Evolutionary conservation across 2,329 filamentous ascomycete species (phyloP).

Genomic region (Ophiostoma piceae): DNA sequence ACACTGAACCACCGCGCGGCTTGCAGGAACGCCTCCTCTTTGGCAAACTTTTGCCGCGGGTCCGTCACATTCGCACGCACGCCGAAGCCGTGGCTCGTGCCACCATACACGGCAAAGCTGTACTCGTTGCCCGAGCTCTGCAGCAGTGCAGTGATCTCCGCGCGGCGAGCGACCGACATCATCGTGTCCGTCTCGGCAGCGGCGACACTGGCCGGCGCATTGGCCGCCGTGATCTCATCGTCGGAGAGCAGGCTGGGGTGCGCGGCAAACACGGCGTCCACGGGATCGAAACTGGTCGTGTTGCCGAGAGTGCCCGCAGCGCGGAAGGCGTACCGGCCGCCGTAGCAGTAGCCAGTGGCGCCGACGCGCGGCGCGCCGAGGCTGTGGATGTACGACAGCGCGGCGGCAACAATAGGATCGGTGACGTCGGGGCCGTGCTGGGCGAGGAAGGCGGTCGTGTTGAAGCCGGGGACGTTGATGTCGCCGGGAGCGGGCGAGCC

Average conservation of each 20-base stretch:
- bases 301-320: neutral
- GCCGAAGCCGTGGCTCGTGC: conserved; percentile 67
- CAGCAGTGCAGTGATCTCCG: conserved; percentile 44
- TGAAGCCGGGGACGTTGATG: neutral
- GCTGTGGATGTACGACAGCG: neutral
- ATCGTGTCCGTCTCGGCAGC: conserved; percentile 42
- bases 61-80: conserved; percentile 56
- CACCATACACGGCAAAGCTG: conserved; percentile 59
- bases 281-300: neutral
- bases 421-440: neutral
- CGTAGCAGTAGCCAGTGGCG: neutral
- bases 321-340: neutral
- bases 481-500: conserved; percentile 41
- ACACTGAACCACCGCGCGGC: conserved; percentile 70
- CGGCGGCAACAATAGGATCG: neutral
- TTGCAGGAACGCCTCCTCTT: conserved; percentile 73
- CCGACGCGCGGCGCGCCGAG: neutral
- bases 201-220: neutral
- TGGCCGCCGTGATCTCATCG: neutral
- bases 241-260: neutral
- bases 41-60: conserved; percentile 57
- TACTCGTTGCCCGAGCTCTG: conserved; percentile 1
- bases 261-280: neutral
- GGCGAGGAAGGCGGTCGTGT: neutral
- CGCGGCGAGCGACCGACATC: conserved; percentile 52